phyloP scores from a whole-genome alignment of 2,329 filamentous ascomycete genomes.

The Venturia oleaginea region DNA sequence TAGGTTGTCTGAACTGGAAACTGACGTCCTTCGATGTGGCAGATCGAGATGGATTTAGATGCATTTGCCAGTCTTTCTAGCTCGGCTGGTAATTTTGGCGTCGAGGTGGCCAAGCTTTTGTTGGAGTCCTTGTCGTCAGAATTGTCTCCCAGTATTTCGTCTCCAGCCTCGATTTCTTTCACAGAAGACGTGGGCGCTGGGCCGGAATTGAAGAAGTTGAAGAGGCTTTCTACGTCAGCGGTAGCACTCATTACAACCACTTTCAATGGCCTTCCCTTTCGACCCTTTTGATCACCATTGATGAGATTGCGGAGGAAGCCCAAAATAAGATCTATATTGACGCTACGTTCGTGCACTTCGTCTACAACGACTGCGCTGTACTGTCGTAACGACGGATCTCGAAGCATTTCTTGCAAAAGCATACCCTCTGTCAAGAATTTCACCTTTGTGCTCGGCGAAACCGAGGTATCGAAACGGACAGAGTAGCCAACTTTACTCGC shows the following conservation, averaged over 20 bases:
- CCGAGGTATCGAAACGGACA: slow-evolving; percentile 84
- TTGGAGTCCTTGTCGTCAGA: neutral
- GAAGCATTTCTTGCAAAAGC: slow-evolving; percentile 84
- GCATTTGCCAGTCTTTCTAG: neutral
- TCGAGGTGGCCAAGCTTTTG: neutral
- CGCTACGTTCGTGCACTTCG: slow-evolving; percentile 91
- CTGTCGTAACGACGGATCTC: slow-evolving; percentile 69
- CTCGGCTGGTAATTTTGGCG: neutral
- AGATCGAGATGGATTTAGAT: slow-evolving; percentile 36
- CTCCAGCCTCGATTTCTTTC: neutral
- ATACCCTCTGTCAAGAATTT: slow-evolving; percentile 97
- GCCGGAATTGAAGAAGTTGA: slow-evolving; percentile 57
- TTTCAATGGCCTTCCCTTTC: slow-evolving; percentile 69
- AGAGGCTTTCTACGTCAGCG: slow-evolving; percentile 72
- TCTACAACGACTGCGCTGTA: slow-evolving; percentile 92
- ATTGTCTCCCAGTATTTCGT: slow-evolving; percentile 14
- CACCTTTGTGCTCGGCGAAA: slow-evolving; percentile 72
- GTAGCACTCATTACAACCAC: slow-evolving; percentile 97
- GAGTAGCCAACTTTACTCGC: slow-evolving; percentile 75
- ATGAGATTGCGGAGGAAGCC: slow-evolving; percentile 81
- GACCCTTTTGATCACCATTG: slow-evolving; percentile 50
- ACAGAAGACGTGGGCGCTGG: slow-evolving; percentile 4
- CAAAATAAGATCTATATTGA: slow-evolving; percentile 85
- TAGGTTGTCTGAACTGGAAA: slow-evolving; percentile 75
- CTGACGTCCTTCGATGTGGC: slow-evolving; percentile 76